A percentile compares a stretch with the other conserved stretches of the same genome.
These are phyloP conservation scores for Monocercomonoides exilis DNA, from an alignment of 78 protist species.

Conservation along the genomic window DNA sequence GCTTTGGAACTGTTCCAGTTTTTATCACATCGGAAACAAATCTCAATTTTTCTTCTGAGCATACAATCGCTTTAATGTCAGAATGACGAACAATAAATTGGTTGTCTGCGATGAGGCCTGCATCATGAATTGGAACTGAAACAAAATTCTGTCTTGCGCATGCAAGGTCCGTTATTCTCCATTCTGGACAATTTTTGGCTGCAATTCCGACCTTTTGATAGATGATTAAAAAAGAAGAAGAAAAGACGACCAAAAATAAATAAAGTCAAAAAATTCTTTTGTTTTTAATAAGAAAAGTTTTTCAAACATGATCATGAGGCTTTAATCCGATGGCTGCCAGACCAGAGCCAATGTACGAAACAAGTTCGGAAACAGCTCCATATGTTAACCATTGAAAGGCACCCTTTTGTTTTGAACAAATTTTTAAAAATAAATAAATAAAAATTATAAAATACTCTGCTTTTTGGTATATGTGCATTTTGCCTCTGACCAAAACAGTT, in stretches of 20 bases:
- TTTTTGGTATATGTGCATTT: no score
- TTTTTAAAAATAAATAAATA: no score
- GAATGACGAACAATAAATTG: not conserved
- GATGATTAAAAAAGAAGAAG: not conserved
- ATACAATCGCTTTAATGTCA: not conserved
- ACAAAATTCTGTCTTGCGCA: not conserved
- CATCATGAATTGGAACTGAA: not conserved
- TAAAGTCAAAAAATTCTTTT: no score
- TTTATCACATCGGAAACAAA: not conserved
- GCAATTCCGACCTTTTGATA: not conserved
- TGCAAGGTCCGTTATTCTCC: not conserved
- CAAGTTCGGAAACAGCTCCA: not conserved
- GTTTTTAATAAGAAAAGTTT: no score
- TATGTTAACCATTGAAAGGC: not conserved
- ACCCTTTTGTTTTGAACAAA: no score
- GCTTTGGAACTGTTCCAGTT: not conserved
- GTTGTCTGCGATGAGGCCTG: not conserved
- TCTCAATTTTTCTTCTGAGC: not conserved
- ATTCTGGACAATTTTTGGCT: not conserved
- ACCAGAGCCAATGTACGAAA: not conserved
- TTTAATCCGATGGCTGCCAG: not conserved
- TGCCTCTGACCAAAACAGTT: no score
- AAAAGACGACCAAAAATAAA: no score
- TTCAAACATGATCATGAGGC: not conserved
- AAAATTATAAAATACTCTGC: no score